phyloP scores from a whole-genome alignment of 371 early-diverging fungal species.

The Mucor irregularis region DNA sequence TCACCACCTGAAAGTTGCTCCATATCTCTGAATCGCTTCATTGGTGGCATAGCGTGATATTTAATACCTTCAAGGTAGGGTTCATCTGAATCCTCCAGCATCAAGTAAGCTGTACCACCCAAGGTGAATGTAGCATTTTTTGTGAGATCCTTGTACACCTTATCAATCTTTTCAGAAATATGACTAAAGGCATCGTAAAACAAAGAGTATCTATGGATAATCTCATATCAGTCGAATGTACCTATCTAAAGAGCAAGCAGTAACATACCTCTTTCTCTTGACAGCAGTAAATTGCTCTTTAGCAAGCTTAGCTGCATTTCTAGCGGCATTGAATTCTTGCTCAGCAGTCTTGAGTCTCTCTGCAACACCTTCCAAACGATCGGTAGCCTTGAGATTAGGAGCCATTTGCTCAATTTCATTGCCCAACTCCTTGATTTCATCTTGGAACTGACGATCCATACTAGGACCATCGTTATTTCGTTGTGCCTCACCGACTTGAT shows the following conservation, averaged over 20 bases:
- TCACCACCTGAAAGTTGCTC: slow-evolving; percentile 99
- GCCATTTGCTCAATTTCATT: slow-evolving; percentile 85
- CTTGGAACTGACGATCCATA: slow-evolving; percentile 70
- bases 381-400: slow-evolving; percentile 87
- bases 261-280: slow-evolving; percentile 73
- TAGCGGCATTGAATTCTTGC: slow-evolving; percentile 77
- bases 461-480: slow-evolving; percentile 49
- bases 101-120: slow-evolving; percentile 97
- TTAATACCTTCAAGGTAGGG: slow-evolving; percentile 94
- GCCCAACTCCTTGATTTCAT: slow-evolving; percentile 62
- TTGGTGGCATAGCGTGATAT: slow-evolving; percentile 99
- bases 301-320: slow-evolving; percentile 75
- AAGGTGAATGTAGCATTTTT: slow-evolving; percentile 74
- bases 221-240: neutral
- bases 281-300: slow-evolving; percentile 81
- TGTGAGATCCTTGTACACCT: slow-evolving; percentile 96
- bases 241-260: neutral
- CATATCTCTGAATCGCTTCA: slow-evolving; percentile 99
- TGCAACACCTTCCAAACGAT: slow-evolving; percentile 83
- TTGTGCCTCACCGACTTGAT: slow-evolving; percentile 50
- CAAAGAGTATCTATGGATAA: slow-evolving; percentile 55
- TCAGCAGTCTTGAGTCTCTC: slow-evolving; percentile 77
- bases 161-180: slow-evolving; percentile 87
- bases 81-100: slow-evolving; percentile 92
- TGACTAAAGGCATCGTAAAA: slow-evolving; percentile 93